A percentile compares a stretch with the other conserved stretches of the same genome.
These are phyloP conservation scores for Wickerhamomyces canadensis DNA, from an alignment of 805 yeast genomes.

Conservation along the genomic window DNA sequence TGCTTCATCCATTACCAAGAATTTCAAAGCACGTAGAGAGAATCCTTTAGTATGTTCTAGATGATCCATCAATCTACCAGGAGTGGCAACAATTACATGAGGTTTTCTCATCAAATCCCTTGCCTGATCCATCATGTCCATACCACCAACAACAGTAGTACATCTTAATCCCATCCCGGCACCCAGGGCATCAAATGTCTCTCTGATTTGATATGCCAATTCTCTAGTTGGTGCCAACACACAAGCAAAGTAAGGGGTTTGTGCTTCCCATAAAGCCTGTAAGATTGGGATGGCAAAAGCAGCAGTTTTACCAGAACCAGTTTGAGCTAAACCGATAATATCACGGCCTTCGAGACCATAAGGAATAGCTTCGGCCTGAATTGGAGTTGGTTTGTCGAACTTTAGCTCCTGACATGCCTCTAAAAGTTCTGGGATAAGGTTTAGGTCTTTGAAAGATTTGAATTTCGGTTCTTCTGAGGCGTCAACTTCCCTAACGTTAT, in stretches of 20 bases:
- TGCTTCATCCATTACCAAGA: slow-evolving; percentile 93
- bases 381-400: slow-evolving; percentile 84
- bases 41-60: slow-evolving; percentile 90
- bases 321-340: slow-evolving; percentile 93
- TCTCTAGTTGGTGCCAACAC: slow-evolving; percentile 86
- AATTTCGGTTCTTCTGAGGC: slow-evolving; percentile 19
- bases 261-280: slow-evolving; percentile 86
- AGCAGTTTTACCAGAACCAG: slow-evolving; percentile 98
- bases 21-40: slow-evolving; percentile 69
- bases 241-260: slow-evolving; percentile 82
- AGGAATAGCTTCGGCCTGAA: slow-evolving; percentile 88
- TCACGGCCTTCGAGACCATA: slow-evolving; percentile 87
- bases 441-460: slow-evolving; percentile 47
- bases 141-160: slow-evolving; percentile 91
- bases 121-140: slow-evolving; percentile 98
- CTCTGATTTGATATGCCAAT: slow-evolving; percentile 82
- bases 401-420: slow-evolving; percentile 76
- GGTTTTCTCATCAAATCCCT: slow-evolving; percentile 91
- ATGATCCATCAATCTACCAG: slow-evolving; percentile 92
- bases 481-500: slow-evolving; percentile 11
- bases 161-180: slow-evolving; percentile 87
- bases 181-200: slow-evolving; percentile 93
- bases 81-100: slow-evolving; percentile 92
- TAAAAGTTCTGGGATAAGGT: slow-evolving; percentile 69
- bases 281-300: slow-evolving; percentile 96